Conservation (phyloP, 2,329 filamentous ascomycete genomes). For the Allantophomopsis cytisporea region DNA sequence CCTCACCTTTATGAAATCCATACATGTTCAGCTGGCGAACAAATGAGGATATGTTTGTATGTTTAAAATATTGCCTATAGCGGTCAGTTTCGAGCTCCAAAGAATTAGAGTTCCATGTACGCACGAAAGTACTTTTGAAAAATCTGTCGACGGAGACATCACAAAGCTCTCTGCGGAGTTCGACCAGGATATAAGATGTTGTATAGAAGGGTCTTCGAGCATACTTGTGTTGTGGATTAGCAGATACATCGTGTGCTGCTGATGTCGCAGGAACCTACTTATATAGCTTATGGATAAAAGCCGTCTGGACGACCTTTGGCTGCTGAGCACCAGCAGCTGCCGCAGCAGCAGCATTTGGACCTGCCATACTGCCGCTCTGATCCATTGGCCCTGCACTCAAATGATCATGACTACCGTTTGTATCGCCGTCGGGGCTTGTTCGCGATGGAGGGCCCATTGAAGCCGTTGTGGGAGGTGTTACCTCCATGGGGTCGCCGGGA, state of each 20-base stretch:
- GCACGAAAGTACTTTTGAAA: slow-evolving; percentile 95
- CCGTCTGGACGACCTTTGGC: slow-evolving; percentile 95
- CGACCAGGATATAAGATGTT: slow-evolving; percentile 95
- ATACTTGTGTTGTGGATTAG: slow-evolving; percentile 47
- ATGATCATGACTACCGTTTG: slow-evolving; percentile 18
- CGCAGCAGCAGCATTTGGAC: slow-evolving; percentile 24
- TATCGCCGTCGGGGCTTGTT: slow-evolving; percentile 17
- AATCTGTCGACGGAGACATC: slow-evolving; percentile 94
- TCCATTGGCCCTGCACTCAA: slow-evolving; percentile 16
- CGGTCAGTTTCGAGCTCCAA: slow-evolving; percentile 5
- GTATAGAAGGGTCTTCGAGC: slow-evolving; percentile 86
- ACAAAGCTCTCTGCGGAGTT: slow-evolving; percentile 91
- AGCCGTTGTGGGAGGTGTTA: slow-evolving; percentile 4
- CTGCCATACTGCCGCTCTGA: slow-evolving; percentile 20
- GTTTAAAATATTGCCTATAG: slow-evolving; percentile 90
- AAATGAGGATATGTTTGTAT: slow-evolving; percentile 98
- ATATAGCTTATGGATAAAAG: slow-evolving; percentile 98
- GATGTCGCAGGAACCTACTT: slow-evolving; percentile 47
- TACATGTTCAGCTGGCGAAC: slow-evolving; percentile 99
- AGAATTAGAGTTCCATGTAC: slow-evolving; percentile 22
- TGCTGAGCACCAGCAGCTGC: slow-evolving; percentile 71
- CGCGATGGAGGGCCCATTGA: slow-evolving; percentile 6
- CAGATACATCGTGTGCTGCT: background rate
- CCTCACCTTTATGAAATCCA: slow-evolving; percentile 90
- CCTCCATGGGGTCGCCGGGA: background rate